Evolutionary conservation across 495 filamentous ascomycete species (phyloP).

Genomic region (Corynascus novoguineensis): DNA sequence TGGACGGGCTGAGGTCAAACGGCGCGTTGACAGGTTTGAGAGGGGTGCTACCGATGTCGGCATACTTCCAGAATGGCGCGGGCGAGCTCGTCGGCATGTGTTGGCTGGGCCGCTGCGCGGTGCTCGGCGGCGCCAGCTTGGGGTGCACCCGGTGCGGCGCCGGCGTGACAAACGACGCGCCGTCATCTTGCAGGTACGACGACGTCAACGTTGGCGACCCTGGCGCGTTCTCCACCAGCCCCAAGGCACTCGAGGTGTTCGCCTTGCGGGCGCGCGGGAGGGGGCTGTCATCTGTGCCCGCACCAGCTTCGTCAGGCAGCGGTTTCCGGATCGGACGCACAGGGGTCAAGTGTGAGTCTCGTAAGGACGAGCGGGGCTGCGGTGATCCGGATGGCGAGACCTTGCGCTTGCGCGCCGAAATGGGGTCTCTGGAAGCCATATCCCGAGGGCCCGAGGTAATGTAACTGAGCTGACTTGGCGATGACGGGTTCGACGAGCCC

Average conservation of each 20-base stretch:
- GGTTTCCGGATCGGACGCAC: conserved; percentile 57
- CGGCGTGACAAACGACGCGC: conserved; percentile 66
- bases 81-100: conserved; percentile 93
- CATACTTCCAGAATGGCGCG: conserved; percentile 95
- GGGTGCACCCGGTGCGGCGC: conserved; percentile 79
- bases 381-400: conserved; percentile 47
- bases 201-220: conserved; percentile 70
- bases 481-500: conserved; percentile 52
- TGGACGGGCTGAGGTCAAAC: conserved; percentile 49
- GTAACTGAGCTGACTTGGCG: conserved; percentile 49
- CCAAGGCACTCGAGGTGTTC: conserved; percentile 46
- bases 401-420: conserved; percentile 44
- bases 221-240: conserved; percentile 52
- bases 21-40: conserved; percentile 57
- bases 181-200: conserved; percentile 50
- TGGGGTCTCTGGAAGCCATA: conserved; percentile 40
- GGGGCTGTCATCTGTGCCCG: conserved; percentile 48
- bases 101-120: conserved; percentile 82
- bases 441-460: conserved; percentile 44
- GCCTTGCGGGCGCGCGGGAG: conserved; percentile 46
- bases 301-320: conserved; percentile 36
- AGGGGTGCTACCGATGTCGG: conserved; percentile 71
- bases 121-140: conserved; percentile 79
- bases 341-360: conserved; percentile 49
- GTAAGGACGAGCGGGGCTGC: conserved; percentile 40